These are phyloP conservation scores for Ogataea philodendri DNA, from an alignment of 805 yeast genomes.

Conservation along the genomic window DNA sequence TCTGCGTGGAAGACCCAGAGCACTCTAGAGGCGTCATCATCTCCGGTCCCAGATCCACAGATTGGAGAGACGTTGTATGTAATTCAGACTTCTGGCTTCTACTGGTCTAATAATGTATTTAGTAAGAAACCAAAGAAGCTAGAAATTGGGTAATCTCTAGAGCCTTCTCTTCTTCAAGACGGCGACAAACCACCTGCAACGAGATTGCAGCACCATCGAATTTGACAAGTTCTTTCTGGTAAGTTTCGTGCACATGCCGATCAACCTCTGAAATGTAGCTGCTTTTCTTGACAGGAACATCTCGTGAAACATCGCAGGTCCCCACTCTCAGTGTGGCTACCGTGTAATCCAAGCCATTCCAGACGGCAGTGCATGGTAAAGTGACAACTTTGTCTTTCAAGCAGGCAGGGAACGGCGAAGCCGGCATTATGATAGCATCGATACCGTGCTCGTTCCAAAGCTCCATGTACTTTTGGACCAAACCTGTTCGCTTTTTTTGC, in stretches of 20 bases:
- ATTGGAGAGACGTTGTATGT: slow-evolving; percentile 32
- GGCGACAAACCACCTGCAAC: slow-evolving; percentile 57
- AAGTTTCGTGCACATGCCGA: slow-evolving; percentile 42
- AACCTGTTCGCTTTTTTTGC: slow-evolving; percentile 39
- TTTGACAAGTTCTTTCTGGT: slow-evolving; percentile 33
- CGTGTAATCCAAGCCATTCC: slow-evolving; percentile 46
- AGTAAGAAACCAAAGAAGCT: slow-evolving; percentile 15
- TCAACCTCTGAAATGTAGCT: slow-evolving; percentile 42
- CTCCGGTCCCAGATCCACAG: slow-evolving; percentile 12
- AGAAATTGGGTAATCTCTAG: slow-evolving; percentile 45
- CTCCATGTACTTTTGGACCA: slow-evolving; percentile 27
- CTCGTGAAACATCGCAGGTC: slow-evolving; percentile 45
- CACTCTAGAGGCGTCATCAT: slow-evolving; percentile 5
- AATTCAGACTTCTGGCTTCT: slow-evolving; percentile 27
- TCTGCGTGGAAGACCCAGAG: slow-evolving; percentile 14
- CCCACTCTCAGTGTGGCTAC: slow-evolving; percentile 55
- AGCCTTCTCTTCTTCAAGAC: slow-evolving; percentile 59
- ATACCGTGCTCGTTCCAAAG: slow-evolving; percentile 45
- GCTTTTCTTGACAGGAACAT: slow-evolving; percentile 25
- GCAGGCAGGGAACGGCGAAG: slow-evolving; percentile 43
- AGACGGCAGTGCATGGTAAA: slow-evolving; percentile 41
- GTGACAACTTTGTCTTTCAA: slow-evolving; percentile 38
- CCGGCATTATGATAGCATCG: slow-evolving; percentile 50
- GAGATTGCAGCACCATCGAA: slow-evolving; percentile 61
- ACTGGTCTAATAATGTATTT: slow-evolving; percentile 21